phyloP scores from a whole-genome alignment of 257 asterid genomes.

The Dorcoceras hygrometricum region DNA sequence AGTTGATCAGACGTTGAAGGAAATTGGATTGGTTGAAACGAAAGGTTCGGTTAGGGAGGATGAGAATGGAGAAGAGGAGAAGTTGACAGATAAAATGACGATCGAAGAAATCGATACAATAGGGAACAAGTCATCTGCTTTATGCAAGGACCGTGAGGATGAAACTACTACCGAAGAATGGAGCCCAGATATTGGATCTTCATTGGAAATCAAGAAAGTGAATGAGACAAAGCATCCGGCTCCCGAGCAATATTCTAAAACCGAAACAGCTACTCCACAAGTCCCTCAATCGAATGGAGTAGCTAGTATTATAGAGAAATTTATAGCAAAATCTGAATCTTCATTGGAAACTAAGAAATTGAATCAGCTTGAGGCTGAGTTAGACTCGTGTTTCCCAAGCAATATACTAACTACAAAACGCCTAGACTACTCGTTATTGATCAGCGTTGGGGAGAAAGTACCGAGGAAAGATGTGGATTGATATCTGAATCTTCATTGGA shows the following conservation, averaged over 20 bases:
- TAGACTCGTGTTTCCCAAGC: too few relatives aligned
- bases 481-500: background rate
- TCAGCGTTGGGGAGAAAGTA: background rate
- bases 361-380: too few relatives aligned
- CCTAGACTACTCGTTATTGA: too few relatives aligned
- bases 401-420: too few relatives aligned
- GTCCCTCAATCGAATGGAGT: background rate
- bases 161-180: background rate
- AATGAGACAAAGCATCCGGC: background rate
- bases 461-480: slow-evolving; percentile 14
- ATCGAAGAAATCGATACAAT: slow-evolving; percentile 15
- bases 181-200: background rate
- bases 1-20: slow-evolving; percentile 16
- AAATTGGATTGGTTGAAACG: slow-evolving; percentile 9
- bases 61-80: slow-evolving; percentile 14
- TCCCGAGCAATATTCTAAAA: background rate
- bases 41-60: background rate
- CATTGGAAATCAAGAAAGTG: background rate
- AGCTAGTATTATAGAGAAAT: background rate
- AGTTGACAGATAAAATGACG: slow-evolving; percentile 7
- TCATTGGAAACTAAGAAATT: too few relatives aligned
- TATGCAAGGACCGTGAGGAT: slow-evolving; percentile 1
- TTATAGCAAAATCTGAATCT: background rate
- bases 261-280: background rate
- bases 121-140: slow-evolving; percentile 11